phyloP scores from a whole-genome alignment of 2,329 filamentous ascomycete genomes.

The Diaporthe sp. region DNA sequence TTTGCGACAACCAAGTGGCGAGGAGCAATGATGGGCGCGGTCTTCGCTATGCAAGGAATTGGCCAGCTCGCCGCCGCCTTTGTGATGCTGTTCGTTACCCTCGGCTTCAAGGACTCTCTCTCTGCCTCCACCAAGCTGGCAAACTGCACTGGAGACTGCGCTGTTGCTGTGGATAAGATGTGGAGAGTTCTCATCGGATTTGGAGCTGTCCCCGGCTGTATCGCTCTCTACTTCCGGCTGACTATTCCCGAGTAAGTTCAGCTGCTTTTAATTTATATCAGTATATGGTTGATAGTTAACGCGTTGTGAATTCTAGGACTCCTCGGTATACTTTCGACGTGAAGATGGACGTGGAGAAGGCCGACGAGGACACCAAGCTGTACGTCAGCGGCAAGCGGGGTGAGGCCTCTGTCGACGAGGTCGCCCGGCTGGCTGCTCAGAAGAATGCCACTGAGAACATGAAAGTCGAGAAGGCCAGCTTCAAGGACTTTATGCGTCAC shows the following conservation, averaged over 20 bases:
- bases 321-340: slow-evolving; percentile 91
- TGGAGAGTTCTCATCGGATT: slow-evolving; percentile 87
- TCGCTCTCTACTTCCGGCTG: slow-evolving; percentile 83
- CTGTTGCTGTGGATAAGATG: slow-evolving; percentile 86
- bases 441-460: slow-evolving; percentile 68
- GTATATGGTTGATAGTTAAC: not conserved
- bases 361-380: slow-evolving; percentile 78
- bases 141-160: slow-evolving; percentile 74
- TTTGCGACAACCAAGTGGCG: slow-evolving; percentile 89
- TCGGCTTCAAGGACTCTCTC: slow-evolving; percentile 78
- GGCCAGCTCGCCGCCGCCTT: slow-evolving; percentile 84
- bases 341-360: slow-evolving; percentile 80
- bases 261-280: not conserved
- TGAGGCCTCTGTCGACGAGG: slow-evolving; percentile 76
- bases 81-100: slow-evolving; percentile 80
- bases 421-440: slow-evolving; percentile 72
- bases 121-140: slow-evolving; percentile 63
- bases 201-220: slow-evolving; percentile 83
- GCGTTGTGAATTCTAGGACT: slow-evolving; percentile 57
- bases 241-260: slow-evolving; percentile 78
- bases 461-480: slow-evolving; percentile 78
- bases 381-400: slow-evolving; percentile 75
- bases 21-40: slow-evolving; percentile 88
- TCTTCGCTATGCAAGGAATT: slow-evolving; percentile 90
- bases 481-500: slow-evolving; percentile 78